A percentile compares a stretch with the other conserved stretches of the same genome.
Conservation (phyloP, 2,329 filamentous ascomycete species). For the Tympanopsis confertula region DNA sequence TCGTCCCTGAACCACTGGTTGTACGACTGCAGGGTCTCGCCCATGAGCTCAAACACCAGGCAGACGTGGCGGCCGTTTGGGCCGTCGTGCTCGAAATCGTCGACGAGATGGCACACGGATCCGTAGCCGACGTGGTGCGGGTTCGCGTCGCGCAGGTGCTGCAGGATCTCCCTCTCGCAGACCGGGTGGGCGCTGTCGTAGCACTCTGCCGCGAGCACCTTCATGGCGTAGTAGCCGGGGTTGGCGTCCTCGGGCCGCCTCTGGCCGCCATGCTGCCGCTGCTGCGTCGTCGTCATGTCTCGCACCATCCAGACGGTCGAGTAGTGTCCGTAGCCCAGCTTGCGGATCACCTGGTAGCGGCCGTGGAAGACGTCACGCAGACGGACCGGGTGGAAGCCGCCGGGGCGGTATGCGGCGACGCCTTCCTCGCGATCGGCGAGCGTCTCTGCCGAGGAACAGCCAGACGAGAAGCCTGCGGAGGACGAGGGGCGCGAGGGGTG, state of each 20-base stretch:
- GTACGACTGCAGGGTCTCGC: conserved; percentile 9
- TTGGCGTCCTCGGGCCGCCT: no score
- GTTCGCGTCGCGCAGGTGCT: conserved; percentile 4
- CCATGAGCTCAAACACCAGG: conserved; percentile 17
- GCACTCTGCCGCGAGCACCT: conserved; percentile 12
- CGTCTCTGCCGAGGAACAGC: no score
- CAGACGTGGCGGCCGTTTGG: conserved; percentile 19
- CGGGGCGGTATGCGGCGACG: no score
- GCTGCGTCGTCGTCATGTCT: no score
- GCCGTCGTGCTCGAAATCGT: conserved; percentile 15
- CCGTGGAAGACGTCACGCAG: conserved; percentile 21
- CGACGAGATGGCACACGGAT: conserved; percentile 9
- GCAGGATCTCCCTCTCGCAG: conserved; percentile 10
- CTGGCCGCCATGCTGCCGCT: no score
- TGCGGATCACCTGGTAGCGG: conserved; percentile 22
- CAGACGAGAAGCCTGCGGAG: no score
- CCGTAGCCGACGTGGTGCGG: neutral
- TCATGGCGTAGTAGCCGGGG: conserved; percentile 13
- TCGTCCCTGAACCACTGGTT: conserved; percentile 6
- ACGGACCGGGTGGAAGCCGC: conserved; percentile 22
- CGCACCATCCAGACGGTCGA: conserved; percentile 30
- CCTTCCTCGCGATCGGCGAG: no score
- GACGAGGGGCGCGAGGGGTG: no score
- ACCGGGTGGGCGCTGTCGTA: conserved; percentile 3
- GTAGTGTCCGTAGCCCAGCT: conserved; percentile 25